phyloP scores from a whole-genome alignment of 1,284 basidiomycete species.

The Tetrapyrgos nigripes region DNA sequence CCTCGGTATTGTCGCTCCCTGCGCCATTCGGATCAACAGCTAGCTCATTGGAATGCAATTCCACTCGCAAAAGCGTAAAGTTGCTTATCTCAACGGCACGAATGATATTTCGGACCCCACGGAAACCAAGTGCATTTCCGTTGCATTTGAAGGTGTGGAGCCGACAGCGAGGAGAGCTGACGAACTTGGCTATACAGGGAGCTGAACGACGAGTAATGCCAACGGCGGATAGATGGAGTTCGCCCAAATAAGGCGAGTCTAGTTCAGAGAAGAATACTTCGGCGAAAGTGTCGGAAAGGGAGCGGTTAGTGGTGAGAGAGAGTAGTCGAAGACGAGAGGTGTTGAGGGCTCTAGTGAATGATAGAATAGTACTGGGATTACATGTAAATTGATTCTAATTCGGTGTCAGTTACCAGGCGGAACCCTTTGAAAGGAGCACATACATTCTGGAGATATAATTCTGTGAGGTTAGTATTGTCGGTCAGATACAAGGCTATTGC shows the following conservation, averaged over 20 bases:
- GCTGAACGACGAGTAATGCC: conserved; percentile 54
- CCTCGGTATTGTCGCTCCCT: conserved; percentile 28
- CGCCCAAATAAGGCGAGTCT: conserved; percentile 51
- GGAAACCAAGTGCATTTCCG: conserved; percentile 59
- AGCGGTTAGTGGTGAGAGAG: conserved; percentile 49
- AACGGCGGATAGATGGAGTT: conserved; percentile 61
- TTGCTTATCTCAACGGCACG: conserved; percentile 53
- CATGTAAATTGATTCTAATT: conserved; percentile 53
- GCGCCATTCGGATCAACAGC: conserved; percentile 10
- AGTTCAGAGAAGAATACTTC: conserved; percentile 56
- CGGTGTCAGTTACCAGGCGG: conserved; percentile 6
- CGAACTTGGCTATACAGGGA: conserved; percentile 52
- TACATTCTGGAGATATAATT: conserved; percentile 64
- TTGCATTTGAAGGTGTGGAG: conserved; percentile 60
- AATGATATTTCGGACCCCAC: conserved; percentile 51
- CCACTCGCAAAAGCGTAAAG: conserved; percentile 55
- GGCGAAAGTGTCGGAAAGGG: conserved; percentile 56
- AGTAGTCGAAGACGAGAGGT: conserved; percentile 51
- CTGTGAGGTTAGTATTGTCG: conserved; percentile 50
- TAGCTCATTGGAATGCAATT: conserved; percentile 56
- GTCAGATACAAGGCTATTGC: conserved; percentile 59
- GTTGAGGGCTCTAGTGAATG: conserved; percentile 55
- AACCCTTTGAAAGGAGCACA: conserved; percentile 28
- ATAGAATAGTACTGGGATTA: conserved; percentile 36
- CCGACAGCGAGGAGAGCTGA: conserved; percentile 58